Evolutionary conservation across 805 yeast genomes (phyloP), one percentile per base, ranked within the genome.

Genomic region (Spathaspora arborariae): DNA sequence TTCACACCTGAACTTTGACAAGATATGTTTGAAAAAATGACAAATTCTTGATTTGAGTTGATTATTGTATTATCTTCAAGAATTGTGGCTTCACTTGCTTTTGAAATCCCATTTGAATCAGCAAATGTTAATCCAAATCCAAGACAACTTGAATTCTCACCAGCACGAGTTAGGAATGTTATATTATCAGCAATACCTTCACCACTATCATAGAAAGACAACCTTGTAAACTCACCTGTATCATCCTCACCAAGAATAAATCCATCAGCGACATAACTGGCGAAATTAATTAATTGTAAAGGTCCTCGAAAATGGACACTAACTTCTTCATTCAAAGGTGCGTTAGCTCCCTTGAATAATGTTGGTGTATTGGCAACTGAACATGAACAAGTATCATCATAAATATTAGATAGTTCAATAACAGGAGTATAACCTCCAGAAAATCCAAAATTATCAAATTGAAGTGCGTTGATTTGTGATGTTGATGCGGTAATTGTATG

Each of bases 281-380:
- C 91, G 59, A 85, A 85, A 55, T 78, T 75, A 49, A 67, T 63
- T 57, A 85, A 69, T 13, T 75, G 67, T 49, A 85, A 60, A 8
- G 94, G 94, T 39, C 94, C 94, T 67, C 94, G 77, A 62, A 85
- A 79, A 60, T 85, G 94, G 13, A 85, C 88, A 3, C 89, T 81
- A 20, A 85, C 70, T 59, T 81, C 90, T 54, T 77, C 82, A 59
- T 84, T 68, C 35, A 85, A 59, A 5, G 94, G 94, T 21, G 89
- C 66, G 56, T 82, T 79, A 19, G 78, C 47, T 20, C 92, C 92
- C 8, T 74, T 65, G 53, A 81, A 80, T 4, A 56, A 22, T 1
- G 71, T 64, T 48, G 67, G 60, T n/a, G 64, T 60, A 4, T 52
- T 48, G 47, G 72, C 65, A 30, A 70, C 53, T 24, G 63, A 67